Percentiles rank a stretch among this genome's conserved stretches.
These are phyloP conservation scores for Ascochyta rabiei DNA, from an alignment of 2,329 filamentous ascomycete genomes.

Conservation along the genomic window DNA sequence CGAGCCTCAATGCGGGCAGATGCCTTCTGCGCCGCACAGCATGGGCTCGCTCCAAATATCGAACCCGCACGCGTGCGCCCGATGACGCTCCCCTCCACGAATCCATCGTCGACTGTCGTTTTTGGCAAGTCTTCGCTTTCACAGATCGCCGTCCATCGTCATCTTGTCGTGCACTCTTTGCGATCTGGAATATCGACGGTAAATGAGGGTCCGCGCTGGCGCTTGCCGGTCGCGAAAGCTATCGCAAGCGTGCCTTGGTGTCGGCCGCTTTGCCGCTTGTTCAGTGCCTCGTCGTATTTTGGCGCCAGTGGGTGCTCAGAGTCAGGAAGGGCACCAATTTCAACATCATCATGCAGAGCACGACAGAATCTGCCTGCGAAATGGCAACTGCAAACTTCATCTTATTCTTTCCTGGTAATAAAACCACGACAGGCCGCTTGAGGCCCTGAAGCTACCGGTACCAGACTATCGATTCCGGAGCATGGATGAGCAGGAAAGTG, in stretches of 20 bases:
- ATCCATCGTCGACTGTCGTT: conserved; percentile 12
- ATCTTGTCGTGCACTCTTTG: conserved; percentile 7
- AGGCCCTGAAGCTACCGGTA: conserved; percentile 3
- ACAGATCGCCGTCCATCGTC: conserved; percentile 11
- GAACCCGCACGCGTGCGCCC: not conserved
- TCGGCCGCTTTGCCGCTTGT: conserved; percentile 13
- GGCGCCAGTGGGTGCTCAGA: conserved; percentile 17
- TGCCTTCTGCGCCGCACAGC: conserved; percentile 1
- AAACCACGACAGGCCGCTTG: conserved; percentile 7
- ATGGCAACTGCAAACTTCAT: conserved; percentile 19
- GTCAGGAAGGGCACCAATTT: conserved; percentile 11
- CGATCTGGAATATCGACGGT: conserved; percentile 11
- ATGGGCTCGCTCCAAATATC: conserved; percentile 3
- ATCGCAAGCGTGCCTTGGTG: conserved; percentile 8
- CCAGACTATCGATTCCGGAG: conserved; percentile 22
- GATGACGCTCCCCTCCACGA: conserved; percentile 8
- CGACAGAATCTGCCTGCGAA: conserved; percentile 12
- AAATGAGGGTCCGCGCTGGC: conserved; percentile 9
- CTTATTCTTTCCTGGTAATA: conserved; percentile 4
- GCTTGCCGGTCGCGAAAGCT: not conserved
- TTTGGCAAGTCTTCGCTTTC: conserved; percentile 12
- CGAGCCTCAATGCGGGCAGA: conserved; percentile 10
- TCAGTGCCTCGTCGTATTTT: conserved; percentile 19
- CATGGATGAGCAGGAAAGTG: conserved; percentile 11
- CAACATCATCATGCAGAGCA: conserved; percentile 17